phyloP scores from a whole-genome alignment of 257 asterid species.

The Jacaranda copaia region DNA sequence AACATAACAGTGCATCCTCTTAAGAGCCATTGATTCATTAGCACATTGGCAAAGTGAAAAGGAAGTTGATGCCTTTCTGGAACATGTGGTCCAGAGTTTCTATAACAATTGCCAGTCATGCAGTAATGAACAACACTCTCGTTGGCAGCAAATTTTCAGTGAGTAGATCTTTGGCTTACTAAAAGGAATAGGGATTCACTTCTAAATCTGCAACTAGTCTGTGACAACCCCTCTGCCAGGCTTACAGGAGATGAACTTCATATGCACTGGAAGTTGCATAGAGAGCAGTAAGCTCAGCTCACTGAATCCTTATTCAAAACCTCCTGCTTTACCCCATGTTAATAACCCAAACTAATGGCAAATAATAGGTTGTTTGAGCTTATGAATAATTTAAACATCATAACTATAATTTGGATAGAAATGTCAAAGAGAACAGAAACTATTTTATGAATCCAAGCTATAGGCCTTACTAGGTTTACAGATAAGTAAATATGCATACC shows the following conservation, averaged over 20 bases:
- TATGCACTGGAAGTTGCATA: background rate
- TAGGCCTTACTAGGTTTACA: slow-evolving; percentile 6
- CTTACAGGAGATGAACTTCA: slow-evolving; percentile 1
- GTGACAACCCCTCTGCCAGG: background rate
- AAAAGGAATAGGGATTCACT: slow-evolving; percentile 2
- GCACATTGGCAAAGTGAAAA: background rate
- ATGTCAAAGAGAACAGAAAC: slow-evolving; percentile 14
- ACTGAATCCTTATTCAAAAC: slow-evolving; percentile 7
- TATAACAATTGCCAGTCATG: background rate
- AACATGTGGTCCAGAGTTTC: slow-evolving; percentile 3
- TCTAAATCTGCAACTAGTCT: slow-evolving; percentile 3
- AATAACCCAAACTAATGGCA: slow-evolving; percentile 19
- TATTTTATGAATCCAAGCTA: slow-evolving; percentile 6
- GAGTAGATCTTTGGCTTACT: slow-evolving; percentile 9
- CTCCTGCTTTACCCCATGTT: slow-evolving; percentile 14
- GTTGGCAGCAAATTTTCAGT: slow-evolving; percentile 15
- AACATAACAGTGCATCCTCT: background rate
- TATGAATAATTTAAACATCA: background rate
- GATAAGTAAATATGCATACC: slow-evolving; percentile 17
- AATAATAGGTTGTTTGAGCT: background rate
- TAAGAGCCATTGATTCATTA: slow-evolving; percentile 8
- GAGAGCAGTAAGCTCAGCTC: slow-evolving; percentile 2
- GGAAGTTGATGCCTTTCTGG: slow-evolving; percentile 8
- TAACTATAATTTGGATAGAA: slow-evolving; percentile 23
- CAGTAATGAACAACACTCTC: slow-evolving; percentile 15